Conservation (phyloP, 2,329 filamentous ascomycete genomes). For the Alternaria hordeiaustralica region DNA sequence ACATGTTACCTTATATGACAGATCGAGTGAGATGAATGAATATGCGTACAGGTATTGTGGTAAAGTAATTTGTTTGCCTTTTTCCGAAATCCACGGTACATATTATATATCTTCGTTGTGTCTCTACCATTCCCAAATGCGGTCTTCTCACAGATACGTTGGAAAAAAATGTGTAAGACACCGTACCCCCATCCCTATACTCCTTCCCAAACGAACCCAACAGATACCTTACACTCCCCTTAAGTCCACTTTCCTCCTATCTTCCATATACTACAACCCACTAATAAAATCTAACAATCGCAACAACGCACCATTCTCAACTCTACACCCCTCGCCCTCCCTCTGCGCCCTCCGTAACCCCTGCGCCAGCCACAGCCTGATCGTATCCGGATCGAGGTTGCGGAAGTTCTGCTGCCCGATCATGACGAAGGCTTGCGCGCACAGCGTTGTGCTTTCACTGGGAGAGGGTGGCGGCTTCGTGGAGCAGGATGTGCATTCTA, state of each 20-base stretch:
- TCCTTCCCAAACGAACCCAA: neutral
- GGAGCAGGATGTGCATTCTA: slow-evolving; percentile 38
- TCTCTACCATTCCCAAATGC: neutral
- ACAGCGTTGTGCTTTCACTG: slow-evolving; percentile 43
- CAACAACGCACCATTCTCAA: slow-evolving; percentile 44
- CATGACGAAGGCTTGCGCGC: slow-evolving; percentile 43
- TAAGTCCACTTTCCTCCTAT: neutral
- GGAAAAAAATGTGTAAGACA: neutral
- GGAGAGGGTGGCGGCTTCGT: slow-evolving; percentile 33
- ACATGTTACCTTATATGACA: neutral
- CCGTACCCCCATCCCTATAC: slow-evolving; percentile 10
- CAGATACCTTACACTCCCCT: neutral
- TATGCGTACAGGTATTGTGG: neutral
- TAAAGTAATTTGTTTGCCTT: neutral
- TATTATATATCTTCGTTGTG: neutral
- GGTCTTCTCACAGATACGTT: neutral
- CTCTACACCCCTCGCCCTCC: slow-evolving; percentile 43
- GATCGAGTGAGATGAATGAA: neutral
- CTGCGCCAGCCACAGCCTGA: slow-evolving; percentile 41
- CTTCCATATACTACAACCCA: slow-evolving; percentile 12
- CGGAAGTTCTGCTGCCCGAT: slow-evolving; percentile 46
- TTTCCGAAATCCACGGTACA: neutral
- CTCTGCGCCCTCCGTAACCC: slow-evolving; percentile 36
- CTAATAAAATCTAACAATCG: slow-evolving; percentile 46
- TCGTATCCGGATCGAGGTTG: slow-evolving; percentile 38